A percentile compares a stretch with the other conserved stretches of the same genome.
Conservation (phyloP, 306 rosid genomes). For the Inga oerstediana region DNA sequence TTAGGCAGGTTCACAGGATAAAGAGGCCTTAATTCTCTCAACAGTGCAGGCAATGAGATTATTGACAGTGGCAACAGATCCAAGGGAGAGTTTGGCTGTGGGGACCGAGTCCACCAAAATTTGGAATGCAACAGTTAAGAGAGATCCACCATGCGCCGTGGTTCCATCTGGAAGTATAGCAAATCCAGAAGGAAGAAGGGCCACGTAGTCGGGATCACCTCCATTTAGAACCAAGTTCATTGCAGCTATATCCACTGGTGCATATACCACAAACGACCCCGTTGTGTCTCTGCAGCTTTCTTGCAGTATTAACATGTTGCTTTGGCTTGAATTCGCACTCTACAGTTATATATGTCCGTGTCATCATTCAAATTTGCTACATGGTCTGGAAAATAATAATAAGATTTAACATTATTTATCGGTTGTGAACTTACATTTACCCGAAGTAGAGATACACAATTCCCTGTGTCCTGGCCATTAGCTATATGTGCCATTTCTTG, state of each 20-base stretch:
- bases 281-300: conserved; percentile 89
- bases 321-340: conserved; percentile 98
- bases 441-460: conserved; percentile 87
- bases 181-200: conserved; percentile 95
- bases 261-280: conserved; percentile 85
- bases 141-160: conserved; percentile 69
- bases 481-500: conserved; percentile 99
- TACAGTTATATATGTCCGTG: conserved; percentile 24
- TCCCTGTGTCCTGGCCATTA: conserved; percentile 91
- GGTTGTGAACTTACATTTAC: conserved; percentile 63
- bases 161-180: conserved; percentile 93
- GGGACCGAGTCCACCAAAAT: conserved; percentile 94
- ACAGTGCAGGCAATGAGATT: conserved; percentile 96
- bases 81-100: conserved; percentile 89
- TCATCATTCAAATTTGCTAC: background rate
- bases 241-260: conserved; percentile 88
- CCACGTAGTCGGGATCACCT: conserved; percentile 96
- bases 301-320: conserved; percentile 96
- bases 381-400: background rate
- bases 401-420: background rate
- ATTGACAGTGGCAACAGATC: conserved; percentile 97
- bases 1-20: conserved; percentile 74
- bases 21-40: conserved; percentile 90
- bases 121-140: conserved; percentile 92
- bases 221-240: conserved; percentile 94